A percentile compares a stretch with the other conserved stretches of the same genome.
These are phyloP conservation scores for Beauveria varroae DNA, from an alignment of 2,329 filamentous ascomycete genomes.

Conservation along the genomic window DNA sequence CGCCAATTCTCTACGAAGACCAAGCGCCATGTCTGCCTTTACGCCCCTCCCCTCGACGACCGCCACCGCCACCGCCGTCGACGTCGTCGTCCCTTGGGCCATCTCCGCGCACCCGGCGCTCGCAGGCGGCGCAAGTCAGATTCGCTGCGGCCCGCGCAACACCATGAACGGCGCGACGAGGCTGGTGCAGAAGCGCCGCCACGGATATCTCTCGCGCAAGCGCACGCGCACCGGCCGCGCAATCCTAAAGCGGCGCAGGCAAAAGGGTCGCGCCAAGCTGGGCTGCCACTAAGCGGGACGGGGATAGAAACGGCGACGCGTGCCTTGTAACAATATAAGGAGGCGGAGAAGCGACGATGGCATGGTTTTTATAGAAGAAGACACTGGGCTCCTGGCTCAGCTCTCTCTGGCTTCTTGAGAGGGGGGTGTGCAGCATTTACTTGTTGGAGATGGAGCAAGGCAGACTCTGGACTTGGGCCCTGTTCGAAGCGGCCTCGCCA, in stretches of 20 bases:
- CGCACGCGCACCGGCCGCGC: slow-evolving; percentile 44
- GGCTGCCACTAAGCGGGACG: slow-evolving; percentile 17
- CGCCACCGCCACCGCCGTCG: slow-evolving; percentile 19
- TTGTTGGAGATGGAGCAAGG: neutral
- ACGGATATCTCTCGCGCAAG: slow-evolving; percentile 47
- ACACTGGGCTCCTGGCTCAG: too few relatives aligned
- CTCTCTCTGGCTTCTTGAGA: too few relatives aligned
- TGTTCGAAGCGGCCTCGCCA: slow-evolving; percentile 1
- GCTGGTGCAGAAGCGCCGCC: slow-evolving; percentile 51
- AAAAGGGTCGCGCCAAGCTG: slow-evolving; percentile 44
- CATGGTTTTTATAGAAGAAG: neutral
- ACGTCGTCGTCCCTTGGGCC: slow-evolving; percentile 37
- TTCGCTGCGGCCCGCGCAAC: slow-evolving; percentile 51
- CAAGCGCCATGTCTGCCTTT: slow-evolving; percentile 23
- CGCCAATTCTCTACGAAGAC: slow-evolving; percentile 23
- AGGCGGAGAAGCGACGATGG: too few relatives aligned
- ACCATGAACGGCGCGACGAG: slow-evolving; percentile 49
- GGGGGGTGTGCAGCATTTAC: neutral
- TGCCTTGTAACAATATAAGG: neutral
- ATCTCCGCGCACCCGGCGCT: slow-evolving; percentile 48
- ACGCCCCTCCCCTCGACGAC: slow-evolving; percentile 18
- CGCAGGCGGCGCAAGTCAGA: slow-evolving; percentile 34
- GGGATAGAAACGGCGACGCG: neutral
- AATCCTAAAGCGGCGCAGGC: slow-evolving; percentile 42
- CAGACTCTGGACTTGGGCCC: neutral